Evolutionary conservation across 139 green algal genomes (phyloP).

Genomic region (Picocystis salinarum): DNA sequence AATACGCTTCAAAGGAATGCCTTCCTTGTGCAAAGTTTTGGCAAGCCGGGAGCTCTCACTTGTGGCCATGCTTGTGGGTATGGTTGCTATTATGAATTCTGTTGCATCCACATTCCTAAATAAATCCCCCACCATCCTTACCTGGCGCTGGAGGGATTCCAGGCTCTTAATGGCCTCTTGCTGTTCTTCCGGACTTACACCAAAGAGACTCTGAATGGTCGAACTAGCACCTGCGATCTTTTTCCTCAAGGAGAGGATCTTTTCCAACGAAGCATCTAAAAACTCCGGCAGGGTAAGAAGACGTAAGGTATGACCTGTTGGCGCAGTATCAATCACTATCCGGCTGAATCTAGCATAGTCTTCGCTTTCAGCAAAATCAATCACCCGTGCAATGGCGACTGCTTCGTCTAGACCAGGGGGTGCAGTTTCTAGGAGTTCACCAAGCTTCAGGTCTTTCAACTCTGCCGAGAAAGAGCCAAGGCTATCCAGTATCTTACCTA

Average conservation of each 20-base stretch:
- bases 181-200: slow-evolving; percentile 3
- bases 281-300: slow-evolving; percentile 93
- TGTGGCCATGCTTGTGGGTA: slow-evolving; percentile 89
- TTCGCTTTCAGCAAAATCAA: slow-evolving; percentile 66
- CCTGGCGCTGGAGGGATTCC: slow-evolving; percentile 15
- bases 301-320: slow-evolving; percentile 80
- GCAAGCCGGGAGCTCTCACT: slow-evolving; percentile 68
- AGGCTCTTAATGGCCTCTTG: neutral
- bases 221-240: neutral
- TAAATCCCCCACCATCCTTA: slow-evolving; percentile 65
- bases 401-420: slow-evolving; percentile 87
- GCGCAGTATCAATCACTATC: slow-evolving; percentile 97
- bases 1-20: slow-evolving; percentile 62
- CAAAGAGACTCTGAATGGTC: slow-evolving; percentile 71
- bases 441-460: slow-evolving; percentile 78
- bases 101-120: slow-evolving; percentile 71
- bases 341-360: slow-evolving; percentile 83
- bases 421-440: slow-evolving; percentile 89
- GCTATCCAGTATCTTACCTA: slow-evolving; percentile 13
- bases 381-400: slow-evolving; percentile 52
- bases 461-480: slow-evolving; percentile 49
- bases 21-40: slow-evolving; percentile 37
- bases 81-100: slow-evolving; percentile 94
- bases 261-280: slow-evolving; percentile 64
- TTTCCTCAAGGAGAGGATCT: slow-evolving; percentile 19